Evolutionary conservation across 768 basidiomycete genomes (phyloP).

Genomic region (Lactarius akahatsu): DNA sequence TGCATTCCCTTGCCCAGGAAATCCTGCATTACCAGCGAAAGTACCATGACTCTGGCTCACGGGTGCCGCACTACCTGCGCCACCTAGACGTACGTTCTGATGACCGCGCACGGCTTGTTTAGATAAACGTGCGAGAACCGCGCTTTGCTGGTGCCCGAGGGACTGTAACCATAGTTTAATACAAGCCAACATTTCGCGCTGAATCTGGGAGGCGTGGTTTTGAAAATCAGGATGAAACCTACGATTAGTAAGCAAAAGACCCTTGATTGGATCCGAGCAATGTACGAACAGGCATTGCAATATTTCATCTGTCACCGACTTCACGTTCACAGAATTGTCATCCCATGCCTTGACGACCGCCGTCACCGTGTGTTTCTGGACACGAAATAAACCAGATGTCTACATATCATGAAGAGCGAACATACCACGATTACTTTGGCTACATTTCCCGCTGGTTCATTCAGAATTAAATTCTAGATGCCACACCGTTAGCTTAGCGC

Average conservation of each 20-base stretch:
- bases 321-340: conserved; percentile 58
- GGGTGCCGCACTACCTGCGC: conserved; percentile 47
- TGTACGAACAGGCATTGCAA: conserved; percentile 60
- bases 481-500: conserved; percentile 14
- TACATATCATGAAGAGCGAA: conserved; percentile 17
- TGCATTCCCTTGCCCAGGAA: conserved; percentile 48
- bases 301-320: conserved; percentile 58
- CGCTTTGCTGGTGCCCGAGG: conserved; percentile 48
- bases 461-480: conserved; percentile 70
- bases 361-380: conserved; percentile 60
- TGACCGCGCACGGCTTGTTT: conserved; percentile 71
- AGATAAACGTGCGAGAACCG: conserved; percentile 54
- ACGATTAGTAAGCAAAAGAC: neutral
- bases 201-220: conserved; percentile 58
- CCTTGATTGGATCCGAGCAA: neutral
- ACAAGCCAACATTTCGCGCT: conserved; percentile 72
- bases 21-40: conserved; percentile 49
- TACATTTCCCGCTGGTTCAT: conserved; percentile 77
- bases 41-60: conserved; percentile 49
- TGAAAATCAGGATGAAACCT: conserved; percentile 89
- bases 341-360: conserved; percentile 83
- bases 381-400: conserved; percentile 1
- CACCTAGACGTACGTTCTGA: conserved; percentile 60
- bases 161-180: conserved; percentile 61
- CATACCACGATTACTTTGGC: conserved; percentile 67